A percentile compares a stretch with the other conserved stretches of the same genome.
Conservation (phyloP, 352 stramenopile species). For the Globisporangium parvum region DNA sequence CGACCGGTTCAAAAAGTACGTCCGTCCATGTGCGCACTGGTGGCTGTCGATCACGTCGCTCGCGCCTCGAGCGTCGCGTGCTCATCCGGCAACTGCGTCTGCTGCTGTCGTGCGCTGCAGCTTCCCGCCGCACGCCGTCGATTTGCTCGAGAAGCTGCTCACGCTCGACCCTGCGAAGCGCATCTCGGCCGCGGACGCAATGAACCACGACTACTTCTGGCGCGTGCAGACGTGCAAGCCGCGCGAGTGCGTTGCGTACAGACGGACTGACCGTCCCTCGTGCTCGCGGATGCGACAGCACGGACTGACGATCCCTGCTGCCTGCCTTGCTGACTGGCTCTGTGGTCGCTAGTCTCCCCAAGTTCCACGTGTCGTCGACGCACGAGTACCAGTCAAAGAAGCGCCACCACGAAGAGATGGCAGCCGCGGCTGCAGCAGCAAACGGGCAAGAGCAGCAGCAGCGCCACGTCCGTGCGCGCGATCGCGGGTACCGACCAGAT, state of each 20-base stretch:
- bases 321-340: too few relatives aligned
- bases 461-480: conserved; percentile 11
- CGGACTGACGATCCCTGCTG: too few relatives aligned
- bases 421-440: conserved; percentile 37
- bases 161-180: conserved; percentile 93
- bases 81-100: background rate
- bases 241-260: conserved; percentile 48
- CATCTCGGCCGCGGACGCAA: conserved; percentile 91
- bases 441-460: conserved; percentile 15
- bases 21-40: too few relatives aligned
- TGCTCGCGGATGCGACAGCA: too few relatives aligned
- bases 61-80: background rate
- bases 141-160: conserved; percentile 92
- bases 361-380: conserved; percentile 78
- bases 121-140: conserved; percentile 72
- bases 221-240: conserved; percentile 81
- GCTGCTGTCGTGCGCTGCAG: conserved; percentile 18
- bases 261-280: background rate
- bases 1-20: conserved; percentile 79
- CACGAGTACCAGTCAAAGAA: conserved; percentile 88
- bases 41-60: too few relatives aligned
- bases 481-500: conserved; percentile 9
- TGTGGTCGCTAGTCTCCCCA: conserved; percentile 51
- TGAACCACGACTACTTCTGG: conserved; percentile 98
- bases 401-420: conserved; percentile 69